Evolutionary conservation across 2,329 filamentous ascomycete species (phyloP).

Genomic region (Xylariomycetidae sp.): DNA sequence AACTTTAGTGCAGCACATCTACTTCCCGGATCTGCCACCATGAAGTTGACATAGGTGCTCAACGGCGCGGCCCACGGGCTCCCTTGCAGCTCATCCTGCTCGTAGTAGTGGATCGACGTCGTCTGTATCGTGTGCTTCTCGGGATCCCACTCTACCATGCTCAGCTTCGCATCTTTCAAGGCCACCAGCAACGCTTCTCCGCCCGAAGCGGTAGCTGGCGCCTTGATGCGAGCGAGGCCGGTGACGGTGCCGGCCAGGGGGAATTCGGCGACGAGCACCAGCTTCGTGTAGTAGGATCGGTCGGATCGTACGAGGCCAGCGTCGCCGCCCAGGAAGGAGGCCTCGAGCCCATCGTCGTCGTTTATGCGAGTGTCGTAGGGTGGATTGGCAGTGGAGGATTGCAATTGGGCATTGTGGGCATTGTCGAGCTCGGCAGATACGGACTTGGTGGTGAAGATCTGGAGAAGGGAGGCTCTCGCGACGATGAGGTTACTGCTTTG

Average conservation of each 20-base stretch:
- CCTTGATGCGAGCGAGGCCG: constrained; percentile 72
- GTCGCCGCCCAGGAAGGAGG: constrained; percentile 61
- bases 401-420: constrained; percentile 31
- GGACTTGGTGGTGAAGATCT: constrained; percentile 74
- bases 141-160: constrained; percentile 89
- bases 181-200: constrained; percentile 80
- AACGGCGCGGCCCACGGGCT: constrained; percentile 76
- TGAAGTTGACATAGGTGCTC: constrained; percentile 69
- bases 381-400: constrained; percentile 35
- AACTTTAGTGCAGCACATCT: constrained; percentile 94
- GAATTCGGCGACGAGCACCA: constrained; percentile 81
- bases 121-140: constrained; percentile 73
- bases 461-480: constrained; percentile 86
- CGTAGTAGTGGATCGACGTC: constrained; percentile 95
- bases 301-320: constrained; percentile 56
- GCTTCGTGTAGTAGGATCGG: constrained; percentile 62
- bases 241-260: constrained; percentile 77
- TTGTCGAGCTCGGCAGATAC: constrained; percentile 58
- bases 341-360: constrained; percentile 59
- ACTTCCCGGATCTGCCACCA: constrained; percentile 85
- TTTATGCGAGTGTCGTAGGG: constrained; percentile 47
- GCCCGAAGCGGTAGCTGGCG: constrained; percentile 65
- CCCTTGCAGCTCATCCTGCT: constrained; percentile 81
- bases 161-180: constrained; percentile 87
- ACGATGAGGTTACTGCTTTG: constrained; percentile 80